Evolutionary conservation across 192 early-diverging fungal genomes (phyloP).

Genomic region (Coemansia pectinata): DNA sequence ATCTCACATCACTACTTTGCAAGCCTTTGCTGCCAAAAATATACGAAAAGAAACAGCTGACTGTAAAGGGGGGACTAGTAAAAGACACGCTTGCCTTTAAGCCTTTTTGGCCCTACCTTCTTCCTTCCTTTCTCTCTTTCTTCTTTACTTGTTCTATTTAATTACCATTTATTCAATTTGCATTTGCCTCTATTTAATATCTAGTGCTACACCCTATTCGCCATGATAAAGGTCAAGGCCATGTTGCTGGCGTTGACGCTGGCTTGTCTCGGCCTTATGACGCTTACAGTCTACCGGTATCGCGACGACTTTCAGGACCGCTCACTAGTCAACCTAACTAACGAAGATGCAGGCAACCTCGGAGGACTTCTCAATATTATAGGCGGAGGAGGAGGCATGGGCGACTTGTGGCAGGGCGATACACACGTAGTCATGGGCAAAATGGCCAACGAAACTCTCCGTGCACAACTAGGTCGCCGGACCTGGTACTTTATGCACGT

Average conservation of each 20-base stretch:
- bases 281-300: slow-evolving; percentile 33
- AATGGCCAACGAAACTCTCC: slow-evolving; percentile 71
- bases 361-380: slow-evolving; percentile 34
- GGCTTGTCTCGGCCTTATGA: slow-evolving; percentile 21
- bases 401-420: slow-evolving; percentile 39
- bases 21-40: neutral
- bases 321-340: slow-evolving; percentile 29
- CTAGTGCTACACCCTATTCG: neutral
- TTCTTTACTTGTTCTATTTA: neutral
- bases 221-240: slow-evolving; percentile 36
- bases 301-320: slow-evolving; percentile 46
- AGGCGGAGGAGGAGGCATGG: slow-evolving; percentile 13
- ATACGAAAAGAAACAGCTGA: neutral
- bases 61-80: neutral
- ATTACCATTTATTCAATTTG: neutral
- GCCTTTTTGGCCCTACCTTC: too few species aligned
- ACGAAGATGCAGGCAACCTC: slow-evolving; percentile 8
- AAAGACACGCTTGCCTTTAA: neutral
- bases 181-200: neutral
- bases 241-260: slow-evolving; percentile 22
- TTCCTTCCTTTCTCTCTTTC: neutral
- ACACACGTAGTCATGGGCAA: slow-evolving; percentile 66
- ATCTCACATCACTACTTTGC: neutral
- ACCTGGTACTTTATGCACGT: slow-evolving; percentile 94
- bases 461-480: slow-evolving; percentile 82